Conservation (phyloP, 1,284 basidiomycete genomes). For the Cryptococcus hybrid region DNA sequence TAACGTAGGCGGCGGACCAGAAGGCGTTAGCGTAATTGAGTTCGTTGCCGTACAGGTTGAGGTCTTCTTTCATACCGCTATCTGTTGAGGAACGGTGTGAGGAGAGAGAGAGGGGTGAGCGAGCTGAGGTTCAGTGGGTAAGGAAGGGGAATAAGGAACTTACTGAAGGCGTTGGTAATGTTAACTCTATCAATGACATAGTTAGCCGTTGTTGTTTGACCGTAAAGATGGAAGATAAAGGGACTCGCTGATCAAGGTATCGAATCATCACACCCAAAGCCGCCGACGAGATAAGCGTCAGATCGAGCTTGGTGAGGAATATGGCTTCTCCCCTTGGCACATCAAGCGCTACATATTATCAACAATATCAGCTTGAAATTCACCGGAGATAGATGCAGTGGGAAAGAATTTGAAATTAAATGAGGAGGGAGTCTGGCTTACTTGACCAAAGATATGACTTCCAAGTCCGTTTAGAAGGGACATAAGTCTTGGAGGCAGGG, state of each 20-base stretch:
- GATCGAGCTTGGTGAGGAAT: conserved; percentile 30
- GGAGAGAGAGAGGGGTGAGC: neutral
- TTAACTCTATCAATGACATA: conserved; percentile 12
- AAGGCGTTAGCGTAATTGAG: conserved; percentile 52
- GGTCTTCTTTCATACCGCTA: conserved; percentile 50
- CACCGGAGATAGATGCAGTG: neutral
- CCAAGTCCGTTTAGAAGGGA: conserved; percentile 8
- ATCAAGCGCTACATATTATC: conserved; percentile 9
- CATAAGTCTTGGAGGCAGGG: conserved; percentile 5
- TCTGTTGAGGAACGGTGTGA: conserved; percentile 33
- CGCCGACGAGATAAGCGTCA: conserved; percentile 28
- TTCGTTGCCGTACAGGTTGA: conserved; percentile 65
- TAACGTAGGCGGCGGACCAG: conserved; percentile 32
- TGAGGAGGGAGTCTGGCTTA: neutral
- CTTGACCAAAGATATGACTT: conserved; percentile 15
- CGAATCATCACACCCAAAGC: conserved; percentile 32
- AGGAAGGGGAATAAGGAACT: neutral
- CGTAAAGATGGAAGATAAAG: neutral
- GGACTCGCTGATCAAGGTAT: conserved; percentile 25
- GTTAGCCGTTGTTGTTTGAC: neutral
- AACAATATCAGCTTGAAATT: neutral
- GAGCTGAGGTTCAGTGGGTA: neutral
- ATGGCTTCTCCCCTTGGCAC: conserved; percentile 22
- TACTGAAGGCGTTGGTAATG: conserved; percentile 28
- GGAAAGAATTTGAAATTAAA: neutral